Evolutionary conservation across 257 asterid genomes (phyloP).

Genomic region (Solanum paucissectum): DNA sequence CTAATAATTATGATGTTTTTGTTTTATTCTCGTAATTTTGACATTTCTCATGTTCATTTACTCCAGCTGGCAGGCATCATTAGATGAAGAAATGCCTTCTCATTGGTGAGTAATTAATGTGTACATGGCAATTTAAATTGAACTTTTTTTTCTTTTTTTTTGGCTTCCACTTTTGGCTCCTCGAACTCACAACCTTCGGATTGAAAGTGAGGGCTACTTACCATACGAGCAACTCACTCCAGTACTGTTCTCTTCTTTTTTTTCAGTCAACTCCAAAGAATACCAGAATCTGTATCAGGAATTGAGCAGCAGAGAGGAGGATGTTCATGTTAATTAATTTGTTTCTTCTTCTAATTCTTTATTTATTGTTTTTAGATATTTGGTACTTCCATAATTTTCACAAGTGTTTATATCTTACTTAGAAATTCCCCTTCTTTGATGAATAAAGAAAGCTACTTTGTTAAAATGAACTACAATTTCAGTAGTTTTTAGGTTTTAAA

Average conservation of each 20-base stretch:
- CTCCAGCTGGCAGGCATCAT: constrained; percentile 44
- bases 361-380: neutral
- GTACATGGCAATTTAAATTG: neutral
- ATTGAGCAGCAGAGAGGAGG: constrained; percentile 46
- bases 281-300: constrained; percentile 55
- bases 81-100: constrained; percentile 48
- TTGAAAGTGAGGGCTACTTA: neutral
- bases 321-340: constrained; percentile 45
- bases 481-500: neutral
- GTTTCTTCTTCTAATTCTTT: neutral
- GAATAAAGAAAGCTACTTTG: neutral
- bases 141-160: neutral
- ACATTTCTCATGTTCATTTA: neutral
- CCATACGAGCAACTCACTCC: neutral
- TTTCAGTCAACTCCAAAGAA: constrained; percentile 48
- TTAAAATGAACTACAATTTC: neutral
- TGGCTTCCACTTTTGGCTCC: too few species aligned
- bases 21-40: neutral
- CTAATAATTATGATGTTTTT: neutral
- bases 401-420: neutral
- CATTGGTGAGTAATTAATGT: constrained; percentile 31
- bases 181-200: neutral
- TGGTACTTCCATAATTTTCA: neutral
- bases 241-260: neutral
- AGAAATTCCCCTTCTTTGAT: neutral